Evolutionary conservation across 495 filamentous ascomycete species (phyloP), one percentile per base, ranked within the genome.

Genomic region (Tuber calosporum): DNA sequence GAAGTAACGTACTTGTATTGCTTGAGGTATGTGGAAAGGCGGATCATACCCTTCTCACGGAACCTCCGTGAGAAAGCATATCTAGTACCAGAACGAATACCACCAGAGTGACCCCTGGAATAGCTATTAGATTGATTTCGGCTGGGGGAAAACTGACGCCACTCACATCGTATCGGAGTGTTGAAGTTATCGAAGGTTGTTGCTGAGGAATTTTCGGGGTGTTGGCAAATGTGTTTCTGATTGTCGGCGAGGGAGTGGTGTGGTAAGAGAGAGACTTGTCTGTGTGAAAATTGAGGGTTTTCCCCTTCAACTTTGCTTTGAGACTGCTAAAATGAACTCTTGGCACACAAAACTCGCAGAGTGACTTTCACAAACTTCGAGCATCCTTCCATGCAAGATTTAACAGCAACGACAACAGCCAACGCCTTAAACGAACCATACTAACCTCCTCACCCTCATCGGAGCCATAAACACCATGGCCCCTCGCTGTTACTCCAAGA

Each of bases 41-140:
- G 87, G 87, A 99, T 97, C 85, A 87, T 87, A 82, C 95, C 95
- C 86, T 92, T 91, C 87, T 96, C 85, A 86, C 94, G 94, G 89
- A 97, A 99, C 83, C 88, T 86, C 82, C 94, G 89, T 80, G 90
- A 91, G 89, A 97, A 97, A 85, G 93, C 92, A 90, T 95, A 94
- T 89, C 94, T 91, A 85, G 94, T 98, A 85, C 94, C 94, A 82
- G 92, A 89, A 84, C 94, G 88, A 82, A 97, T 89, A 94, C 94
- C 94, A 84, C 90, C 90, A 77, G 93, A 89, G 89, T 97, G 94
- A 94, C 93, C 93, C 94, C 97, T 98, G 71, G 48, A 80, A 34
- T 38, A 80, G 84, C 53, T 42, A 45, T 80, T 70, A 80, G 70
- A 79, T 77, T 86, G 87, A 15, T 69, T 73, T 53, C 9, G 34